Base-by-base conservation (phyloP, 129 eudicot species). In the Flaveria linearis region DNA sequence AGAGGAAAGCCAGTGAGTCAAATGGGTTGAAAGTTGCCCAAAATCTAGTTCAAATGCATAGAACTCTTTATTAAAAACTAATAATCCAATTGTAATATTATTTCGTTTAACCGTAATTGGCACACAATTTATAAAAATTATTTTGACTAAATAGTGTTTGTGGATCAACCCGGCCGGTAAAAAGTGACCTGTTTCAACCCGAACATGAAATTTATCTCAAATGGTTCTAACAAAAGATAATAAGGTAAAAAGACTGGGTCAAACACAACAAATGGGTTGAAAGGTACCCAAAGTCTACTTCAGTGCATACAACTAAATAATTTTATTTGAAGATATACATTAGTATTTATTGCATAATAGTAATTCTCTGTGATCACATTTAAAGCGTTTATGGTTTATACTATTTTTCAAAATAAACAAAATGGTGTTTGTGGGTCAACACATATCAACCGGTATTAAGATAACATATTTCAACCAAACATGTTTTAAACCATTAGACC, bases 381-480 rank as follows among this genome's bases (percentile, higher is more conserved):
- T 55, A 55, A 3, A 3, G 14, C 26, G 28, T 55, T 55, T 55
- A 22, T 58, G 33, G 65, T 58, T 22, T 58, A 58, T 22, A 2
- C 6, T 17, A 8, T 55, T 58, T 58, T 22, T 22, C 65, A 58
- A 58, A 58, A 58, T 10, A 30, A 22, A 58, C 65, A 58, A 58
- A 58, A 53, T 20, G 25, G 65, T 58, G 65, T 17, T 55, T 18
- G 62, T 55, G 62, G 28, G 22, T 58, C 65, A 58, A 58, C 65
- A 58, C 36, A 22, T 4, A 22, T 55, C 33, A 58, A 58, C 28
- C 65, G 6, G 33, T 23, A 58, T 30, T 22, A 58, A 22, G 22
- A 58, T 58, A 58, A 58, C 33, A 16, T 58, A 23, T 58, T 22
- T 58, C 65, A 28, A 62, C 9, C 45, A 4, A 62, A 62, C 18